Conservation (phyloP, 495 filamentous ascomycete genomes). For the Apodospora peruviana region DNA sequence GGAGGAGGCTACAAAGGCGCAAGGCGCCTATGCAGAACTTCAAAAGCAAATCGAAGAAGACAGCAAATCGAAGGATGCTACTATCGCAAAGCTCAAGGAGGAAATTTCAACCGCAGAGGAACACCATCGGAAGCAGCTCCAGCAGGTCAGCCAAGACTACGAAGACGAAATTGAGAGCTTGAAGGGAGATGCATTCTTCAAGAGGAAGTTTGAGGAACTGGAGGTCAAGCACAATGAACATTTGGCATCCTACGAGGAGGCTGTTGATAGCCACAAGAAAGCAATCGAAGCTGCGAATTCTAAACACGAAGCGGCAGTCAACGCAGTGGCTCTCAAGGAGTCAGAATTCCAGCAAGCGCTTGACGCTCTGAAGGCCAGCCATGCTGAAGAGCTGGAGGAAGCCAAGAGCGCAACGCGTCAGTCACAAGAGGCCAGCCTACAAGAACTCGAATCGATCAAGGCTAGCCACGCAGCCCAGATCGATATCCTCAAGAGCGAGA, state of each 20-base stretch:
- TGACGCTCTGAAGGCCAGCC: conserved; percentile 37
- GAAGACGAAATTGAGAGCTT: conserved; percentile 52
- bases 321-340: conserved; percentile 34
- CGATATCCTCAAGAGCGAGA: conserved; percentile 35
- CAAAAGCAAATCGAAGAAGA: conserved; percentile 36
- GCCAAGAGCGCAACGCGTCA: conserved; percentile 35
- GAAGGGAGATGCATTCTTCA: conserved; percentile 50
- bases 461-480: conserved; percentile 42
- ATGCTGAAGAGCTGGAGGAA: conserved; percentile 39
- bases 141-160: conserved; percentile 48
- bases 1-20: conserved; percentile 30
- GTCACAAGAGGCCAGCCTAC: conserved; percentile 28
- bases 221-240: conserved; percentile 42
- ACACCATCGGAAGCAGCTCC: conserved; percentile 44
- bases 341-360: conserved; percentile 36
- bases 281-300: conserved; percentile 33
- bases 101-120: conserved; percentile 36
- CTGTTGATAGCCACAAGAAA: conserved; percentile 28
- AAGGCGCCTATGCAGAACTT: conserved; percentile 33
- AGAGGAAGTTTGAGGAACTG: conserved; percentile 47
- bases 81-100: conserved; percentile 40
- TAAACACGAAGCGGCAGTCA: conserved; percentile 28
- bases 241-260: conserved; percentile 32
- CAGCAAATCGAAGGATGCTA: conserved; percentile 36
- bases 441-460: conserved; percentile 40